Evolutionary conservation across 2,329 filamentous ascomycete species (phyloP), one percentile per base, ranked within the genome.

Genomic region (Stachybotrys chartarum): DNA sequence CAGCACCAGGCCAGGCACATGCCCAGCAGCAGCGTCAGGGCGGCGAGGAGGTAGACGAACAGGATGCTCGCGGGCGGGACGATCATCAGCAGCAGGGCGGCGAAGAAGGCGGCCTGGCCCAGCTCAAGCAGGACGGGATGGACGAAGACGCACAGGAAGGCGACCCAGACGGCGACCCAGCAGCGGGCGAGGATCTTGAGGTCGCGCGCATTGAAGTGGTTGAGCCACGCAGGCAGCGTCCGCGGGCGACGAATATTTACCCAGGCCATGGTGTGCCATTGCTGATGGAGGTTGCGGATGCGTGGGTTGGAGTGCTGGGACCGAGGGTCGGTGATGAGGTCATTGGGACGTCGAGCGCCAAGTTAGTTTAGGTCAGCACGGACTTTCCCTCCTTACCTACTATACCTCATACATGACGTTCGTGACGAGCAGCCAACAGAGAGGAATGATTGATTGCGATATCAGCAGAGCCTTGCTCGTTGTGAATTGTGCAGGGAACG

Each of bases 1-100:
- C 77, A 80, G 6, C 68, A 75, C 76, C 77, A 79, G 5, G 71
- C 76, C 0, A 78, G 60, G 35, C 68, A 73, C 62, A 79, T 76
- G 17, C 77, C 77, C 1, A 78, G 12, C 4, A 79, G 63, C 5
- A 79, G 64, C 1, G 77, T 73, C 1, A 76, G 42, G 0, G 70
- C 63, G 10, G 65, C 73, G 6, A 80, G 64, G 2, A 80, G 58
- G 56, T 75, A 76, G 45, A 79, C 63, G 42, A 76, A 73, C 1
- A 79, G 60, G 14, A 78, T 78, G 4, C 71, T 71, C 3, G 72
- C 69, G 0, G 77, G 76, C 0, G 78, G 77, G 0, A 73, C 68
- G 30, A 79, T 75, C 32, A 75, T 73, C 11, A 78, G 64, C 1
- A 78, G 65, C 1, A 75, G 55, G 8, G 65, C 62, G 3, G 57